phyloP scores from a whole-genome alignment of 1,284 basidiomycete species.

The Sparassis latifolia region DNA sequence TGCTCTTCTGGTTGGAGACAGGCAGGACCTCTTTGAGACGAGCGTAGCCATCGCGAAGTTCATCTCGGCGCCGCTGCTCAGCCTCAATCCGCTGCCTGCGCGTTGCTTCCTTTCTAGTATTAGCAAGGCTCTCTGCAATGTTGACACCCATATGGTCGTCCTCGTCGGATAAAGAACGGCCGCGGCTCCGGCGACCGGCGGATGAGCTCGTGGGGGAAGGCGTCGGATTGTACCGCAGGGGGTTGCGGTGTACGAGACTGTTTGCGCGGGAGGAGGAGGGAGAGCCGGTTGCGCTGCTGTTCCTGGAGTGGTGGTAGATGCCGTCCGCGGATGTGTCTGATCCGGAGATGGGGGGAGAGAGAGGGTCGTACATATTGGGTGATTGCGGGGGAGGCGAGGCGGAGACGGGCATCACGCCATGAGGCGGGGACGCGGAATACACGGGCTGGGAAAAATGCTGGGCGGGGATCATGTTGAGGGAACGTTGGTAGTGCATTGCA shows the following conservation, averaged over 20 bases:
- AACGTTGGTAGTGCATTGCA: slow-evolving; percentile 24
- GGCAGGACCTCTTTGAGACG: slow-evolving; percentile 82
- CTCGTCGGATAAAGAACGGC: slow-evolving; percentile 70
- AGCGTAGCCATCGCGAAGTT: slow-evolving; percentile 82
- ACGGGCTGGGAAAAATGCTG: slow-evolving; percentile 34
- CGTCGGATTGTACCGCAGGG: slow-evolving; percentile 67
- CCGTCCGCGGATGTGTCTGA: slow-evolving; percentile 79
- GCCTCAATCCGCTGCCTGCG: slow-evolving; percentile 77
- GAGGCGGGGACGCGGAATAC: slow-evolving; percentile 42
- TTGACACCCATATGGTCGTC: slow-evolving; percentile 64
- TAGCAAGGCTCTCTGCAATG: slow-evolving; percentile 60
- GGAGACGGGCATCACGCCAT: slow-evolving; percentile 45
- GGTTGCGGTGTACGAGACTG: slow-evolving; percentile 61
- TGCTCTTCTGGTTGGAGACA: slow-evolving; percentile 80
- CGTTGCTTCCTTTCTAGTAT: slow-evolving; percentile 78
- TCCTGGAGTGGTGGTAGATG: slow-evolving; percentile 64
- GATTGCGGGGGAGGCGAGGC: slow-evolving; percentile 64
- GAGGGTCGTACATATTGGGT: slow-evolving; percentile 72
- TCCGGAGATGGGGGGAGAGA: slow-evolving; percentile 77
- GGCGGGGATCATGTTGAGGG: slow-evolving; percentile 23
- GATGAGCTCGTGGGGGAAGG: slow-evolving; percentile 71
- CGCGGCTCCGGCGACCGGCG: slow-evolving; percentile 50
- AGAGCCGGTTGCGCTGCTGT: slow-evolving; percentile 69
- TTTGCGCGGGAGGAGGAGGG: slow-evolving; percentile 67
- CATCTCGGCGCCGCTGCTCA: slow-evolving; percentile 81